Percentiles rank a stretch among this genome's conserved stretches.
Conservation (phyloP, 192 early-diverging fungal species). For the Rhizoclosmatium globosum region DNA sequence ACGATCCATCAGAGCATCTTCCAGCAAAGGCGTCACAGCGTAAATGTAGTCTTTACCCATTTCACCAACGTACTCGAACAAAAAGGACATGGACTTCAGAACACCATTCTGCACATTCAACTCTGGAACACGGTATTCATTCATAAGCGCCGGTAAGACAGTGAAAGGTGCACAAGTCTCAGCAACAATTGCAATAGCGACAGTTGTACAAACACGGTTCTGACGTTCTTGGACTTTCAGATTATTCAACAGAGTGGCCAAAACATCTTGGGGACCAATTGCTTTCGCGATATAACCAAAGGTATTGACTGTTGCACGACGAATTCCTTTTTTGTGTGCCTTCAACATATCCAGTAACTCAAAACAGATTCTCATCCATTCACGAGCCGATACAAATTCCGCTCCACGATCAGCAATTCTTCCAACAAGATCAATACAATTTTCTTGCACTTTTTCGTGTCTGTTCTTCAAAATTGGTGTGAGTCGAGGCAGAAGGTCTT, state of each 20-base stretch:
- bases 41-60: conserved; percentile 99
- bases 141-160: conserved; percentile 97
- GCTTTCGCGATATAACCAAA: conserved; percentile 99
- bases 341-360: conserved; percentile 97
- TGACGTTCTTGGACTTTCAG: conserved; percentile 99
- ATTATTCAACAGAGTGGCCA: conserved; percentile 97
- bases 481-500: conserved; percentile 92
- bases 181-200: conserved; percentile 98
- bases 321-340: conserved; percentile 94
- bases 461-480: conserved; percentile 99
- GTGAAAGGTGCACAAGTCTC: conserved; percentile 91
- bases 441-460: conserved; percentile 95
- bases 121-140: conserved; percentile 99
- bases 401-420: conserved; percentile 98
- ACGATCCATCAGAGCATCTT: conserved; percentile 97
- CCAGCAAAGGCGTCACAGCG: conserved; percentile 92
- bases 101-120: conserved; percentile 99
- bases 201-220: conserved; percentile 98
- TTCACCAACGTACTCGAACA: conserved; percentile 99
- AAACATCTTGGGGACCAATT: conserved; percentile 98
- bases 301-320: conserved; percentile 96
- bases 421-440: conserved; percentile 92
- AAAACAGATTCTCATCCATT: conserved; percentile 99
- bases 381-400: conserved; percentile 93
- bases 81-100: conserved; percentile 90